phyloP scores from a whole-genome alignment of 2,329 filamentous ascomycete genomes.

The Apiospora marii region DNA sequence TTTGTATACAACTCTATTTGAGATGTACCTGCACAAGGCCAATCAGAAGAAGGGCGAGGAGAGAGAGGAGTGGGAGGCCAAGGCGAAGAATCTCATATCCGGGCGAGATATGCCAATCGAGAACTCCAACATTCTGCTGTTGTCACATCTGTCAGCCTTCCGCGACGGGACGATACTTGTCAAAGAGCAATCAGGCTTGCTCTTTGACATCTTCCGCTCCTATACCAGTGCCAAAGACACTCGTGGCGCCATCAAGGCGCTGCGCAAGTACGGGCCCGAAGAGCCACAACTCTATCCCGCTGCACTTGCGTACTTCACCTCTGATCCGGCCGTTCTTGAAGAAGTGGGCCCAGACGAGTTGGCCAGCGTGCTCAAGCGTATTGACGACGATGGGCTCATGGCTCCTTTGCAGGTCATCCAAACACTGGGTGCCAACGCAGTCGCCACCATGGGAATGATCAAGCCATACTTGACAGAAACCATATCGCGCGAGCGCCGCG shows the following conservation, averaged over 20 bases:
- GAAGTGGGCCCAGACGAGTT: constrained; percentile 88
- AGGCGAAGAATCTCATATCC: constrained; percentile 89
- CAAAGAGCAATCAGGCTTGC: constrained; percentile 88
- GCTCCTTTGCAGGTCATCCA: constrained; percentile 96
- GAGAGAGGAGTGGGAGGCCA: constrained; percentile 84
- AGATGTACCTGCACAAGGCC: constrained; percentile 96
- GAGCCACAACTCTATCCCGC: constrained; percentile 93
- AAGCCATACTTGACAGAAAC: constrained; percentile 91
- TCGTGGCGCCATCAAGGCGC: constrained; percentile 83
- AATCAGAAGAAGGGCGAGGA: constrained; percentile 72
- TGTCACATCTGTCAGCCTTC: constrained; percentile 93
- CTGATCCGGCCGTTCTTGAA: constrained; percentile 78
- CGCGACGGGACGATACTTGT: constrained; percentile 90
- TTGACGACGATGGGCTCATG: constrained; percentile 91
- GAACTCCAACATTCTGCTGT: constrained; percentile 89
- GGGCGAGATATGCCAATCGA: constrained; percentile 85
- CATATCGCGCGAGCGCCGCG: constrained; percentile 85
- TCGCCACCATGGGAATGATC: constrained; percentile 97
- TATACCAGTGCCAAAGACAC: constrained; percentile 95
- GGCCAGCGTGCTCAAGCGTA: constrained; percentile 79
- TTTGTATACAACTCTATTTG: constrained; percentile 93
- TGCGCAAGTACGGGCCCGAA: constrained; percentile 89
- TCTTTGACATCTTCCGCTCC: constrained; percentile 95
- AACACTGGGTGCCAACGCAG: constrained; percentile 72
- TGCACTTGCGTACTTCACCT: constrained; percentile 92